Evolutionary conservation across 495 filamentous ascomycete species (phyloP).

Genomic region (Haplographium delicatum): DNA sequence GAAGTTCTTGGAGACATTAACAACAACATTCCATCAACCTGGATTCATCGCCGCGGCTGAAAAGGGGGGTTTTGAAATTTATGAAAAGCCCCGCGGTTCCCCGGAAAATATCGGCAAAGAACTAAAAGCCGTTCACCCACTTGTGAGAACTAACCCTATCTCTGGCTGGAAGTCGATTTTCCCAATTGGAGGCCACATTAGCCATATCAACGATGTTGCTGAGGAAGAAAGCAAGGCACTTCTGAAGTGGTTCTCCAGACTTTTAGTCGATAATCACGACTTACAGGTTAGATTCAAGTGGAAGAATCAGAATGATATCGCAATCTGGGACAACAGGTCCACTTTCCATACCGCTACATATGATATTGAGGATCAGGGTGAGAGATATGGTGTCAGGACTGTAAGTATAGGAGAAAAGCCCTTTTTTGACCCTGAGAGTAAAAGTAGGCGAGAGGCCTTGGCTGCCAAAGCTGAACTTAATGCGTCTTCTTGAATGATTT

Average conservation of each 20-base stretch:
- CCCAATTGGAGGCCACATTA: constrained; percentile 56
- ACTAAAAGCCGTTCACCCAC: constrained; percentile 60
- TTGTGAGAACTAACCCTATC: constrained; percentile 77
- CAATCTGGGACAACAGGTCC: constrained; percentile 77
- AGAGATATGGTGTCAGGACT: constrained; percentile 54
- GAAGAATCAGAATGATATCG: constrained; percentile 56
- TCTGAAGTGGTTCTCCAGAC: constrained; percentile 53
- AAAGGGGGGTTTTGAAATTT: constrained; percentile 51
- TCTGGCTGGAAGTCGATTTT: constrained; percentile 76
- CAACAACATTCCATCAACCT: constrained; percentile 59
- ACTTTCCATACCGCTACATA: constrained; percentile 67
- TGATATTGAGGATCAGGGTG: constrained; percentile 57
- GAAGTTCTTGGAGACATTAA: constrained; percentile 62
- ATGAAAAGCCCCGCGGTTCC: constrained; percentile 50
- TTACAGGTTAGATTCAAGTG: constrained; percentile 68
- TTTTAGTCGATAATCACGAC: constrained; percentile 75
- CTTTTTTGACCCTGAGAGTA: constrained; percentile 59
- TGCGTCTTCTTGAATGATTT: too few relatives aligned
- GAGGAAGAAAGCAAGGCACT: constrained; percentile 60
- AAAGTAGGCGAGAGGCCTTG: constrained; percentile 53
- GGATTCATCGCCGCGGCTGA: constrained; percentile 53
- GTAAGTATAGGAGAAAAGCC: constrained; percentile 66
- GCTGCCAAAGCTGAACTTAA: constrained; percentile 18
- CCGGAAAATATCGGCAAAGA: constrained; percentile 63
- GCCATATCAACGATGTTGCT: constrained; percentile 60